Evolutionary conservation across 2,329 filamentous ascomycete species (phyloP).

Genomic region (Bipolaris bicolor): DNA sequence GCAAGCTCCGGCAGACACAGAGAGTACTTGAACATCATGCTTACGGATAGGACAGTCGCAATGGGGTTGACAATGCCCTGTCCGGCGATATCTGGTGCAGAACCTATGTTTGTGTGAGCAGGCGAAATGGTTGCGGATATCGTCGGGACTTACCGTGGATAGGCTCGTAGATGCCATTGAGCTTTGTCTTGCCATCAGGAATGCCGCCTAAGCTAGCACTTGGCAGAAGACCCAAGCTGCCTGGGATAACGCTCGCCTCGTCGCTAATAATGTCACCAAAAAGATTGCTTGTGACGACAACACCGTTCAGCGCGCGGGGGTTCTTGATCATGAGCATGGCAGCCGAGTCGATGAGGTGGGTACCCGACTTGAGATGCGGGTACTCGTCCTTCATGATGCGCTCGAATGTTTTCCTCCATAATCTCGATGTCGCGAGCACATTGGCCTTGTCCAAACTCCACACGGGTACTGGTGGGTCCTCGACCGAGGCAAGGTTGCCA

Average conservation of each 20-base stretch:
- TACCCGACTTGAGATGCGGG: slow-evolving; percentile 79
- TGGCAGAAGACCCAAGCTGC: slow-evolving; percentile 84
- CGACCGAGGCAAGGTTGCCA: slow-evolving; percentile 77
- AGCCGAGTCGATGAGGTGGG: slow-evolving; percentile 95
- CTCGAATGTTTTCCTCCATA: slow-evolving; percentile 87
- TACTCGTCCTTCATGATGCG: slow-evolving; percentile 90
- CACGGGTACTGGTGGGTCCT: slow-evolving; percentile 77
- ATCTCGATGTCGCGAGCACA: slow-evolving; percentile 84
- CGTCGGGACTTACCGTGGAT: slow-evolving; percentile 76
- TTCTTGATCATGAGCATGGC: slow-evolving; percentile 98
- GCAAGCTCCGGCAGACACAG: slow-evolving; percentile 80
- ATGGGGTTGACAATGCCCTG: slow-evolving; percentile 91
- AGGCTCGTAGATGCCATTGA: slow-evolving; percentile 96
- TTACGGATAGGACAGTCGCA: slow-evolving; percentile 87
- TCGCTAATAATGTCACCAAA: slow-evolving; percentile 97
- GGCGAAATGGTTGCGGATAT: neutral
- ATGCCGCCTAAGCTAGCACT: slow-evolving; percentile 86
- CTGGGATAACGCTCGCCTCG: slow-evolving; percentile 93
- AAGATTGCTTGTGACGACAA: slow-evolving; percentile 90
- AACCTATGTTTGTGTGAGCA: slow-evolving; percentile 60
- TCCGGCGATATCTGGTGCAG: slow-evolving; percentile 91
- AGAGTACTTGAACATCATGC: slow-evolving; percentile 96
- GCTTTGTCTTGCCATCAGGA: slow-evolving; percentile 81
- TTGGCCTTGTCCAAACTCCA: slow-evolving; percentile 96
- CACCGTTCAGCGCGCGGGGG: slow-evolving; percentile 82